Evolutionary conservation across 2,329 filamentous ascomycete species (phyloP).

Genomic region (Colletotrichum sp.): DNA sequence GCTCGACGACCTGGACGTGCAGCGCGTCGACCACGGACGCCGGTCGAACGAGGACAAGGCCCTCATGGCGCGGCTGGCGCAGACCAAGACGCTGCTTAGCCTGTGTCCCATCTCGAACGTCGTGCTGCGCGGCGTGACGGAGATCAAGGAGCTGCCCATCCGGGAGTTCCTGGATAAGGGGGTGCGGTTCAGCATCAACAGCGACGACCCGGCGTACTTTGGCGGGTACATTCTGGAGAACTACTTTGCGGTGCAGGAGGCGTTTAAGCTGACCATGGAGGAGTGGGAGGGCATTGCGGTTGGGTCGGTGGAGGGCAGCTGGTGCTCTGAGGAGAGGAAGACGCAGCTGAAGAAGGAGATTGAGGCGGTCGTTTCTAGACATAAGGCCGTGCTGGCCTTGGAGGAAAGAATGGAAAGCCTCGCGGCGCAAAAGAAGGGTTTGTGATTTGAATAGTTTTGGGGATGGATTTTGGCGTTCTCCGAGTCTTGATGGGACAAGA

Average conservation of each 20-base stretch:
- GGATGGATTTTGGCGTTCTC: neutral
- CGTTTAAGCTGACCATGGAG: slow-evolving; percentile 64
- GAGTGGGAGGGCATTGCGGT: slow-evolving; percentile 72
- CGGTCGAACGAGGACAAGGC: slow-evolving; percentile 64
- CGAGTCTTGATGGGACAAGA: rapidly evolving
- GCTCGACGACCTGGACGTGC: slow-evolving; percentile 64
- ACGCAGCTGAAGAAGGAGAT: slow-evolving; percentile 56
- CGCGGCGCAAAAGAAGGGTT: neutral
- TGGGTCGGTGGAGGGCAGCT: slow-evolving; percentile 70
- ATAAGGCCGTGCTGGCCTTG: neutral
- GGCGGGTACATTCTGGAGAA: slow-evolving; percentile 78
- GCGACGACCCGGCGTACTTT: slow-evolving; percentile 79
- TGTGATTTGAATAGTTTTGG: rapidly evolving
- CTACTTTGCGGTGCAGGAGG: slow-evolving; percentile 77
- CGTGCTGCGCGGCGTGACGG: slow-evolving; percentile 13
- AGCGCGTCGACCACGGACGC: slow-evolving; percentile 79
- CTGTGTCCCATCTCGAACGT: slow-evolving; percentile 36
- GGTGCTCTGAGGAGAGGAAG: slow-evolving; percentile 67
- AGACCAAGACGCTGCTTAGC: slow-evolving; percentile 54
- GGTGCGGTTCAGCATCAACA: slow-evolving; percentile 75
- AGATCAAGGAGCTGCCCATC: slow-evolving; percentile 54
- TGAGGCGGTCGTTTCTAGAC: slow-evolving; percentile 17
- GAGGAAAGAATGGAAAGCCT: neutral
- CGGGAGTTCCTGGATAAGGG: slow-evolving; percentile 66
- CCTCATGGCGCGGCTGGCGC: slow-evolving; percentile 63